phyloP scores from a whole-genome alignment of 2,329 filamentous ascomycete species.

The Pseudogymnoascus destructans region DNA sequence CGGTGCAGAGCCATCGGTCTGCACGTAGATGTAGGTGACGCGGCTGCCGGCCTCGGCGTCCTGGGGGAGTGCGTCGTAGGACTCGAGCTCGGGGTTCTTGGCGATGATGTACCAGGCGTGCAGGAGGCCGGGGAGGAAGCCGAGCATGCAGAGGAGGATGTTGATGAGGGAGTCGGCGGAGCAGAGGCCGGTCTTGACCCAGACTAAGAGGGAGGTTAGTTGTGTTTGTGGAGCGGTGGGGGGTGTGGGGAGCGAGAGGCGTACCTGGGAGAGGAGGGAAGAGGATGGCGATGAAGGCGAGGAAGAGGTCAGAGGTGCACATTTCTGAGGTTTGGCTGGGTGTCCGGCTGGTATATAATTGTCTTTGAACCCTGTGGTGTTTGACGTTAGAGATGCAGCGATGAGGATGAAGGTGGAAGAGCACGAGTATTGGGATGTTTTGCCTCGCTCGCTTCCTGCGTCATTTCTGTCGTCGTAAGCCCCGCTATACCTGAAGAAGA shows the following conservation, averaged over 20 bases:
- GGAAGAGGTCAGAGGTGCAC: constrained; percentile 49
- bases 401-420: background rate
- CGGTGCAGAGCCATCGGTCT: constrained; percentile 21
- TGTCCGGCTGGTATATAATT: background rate
- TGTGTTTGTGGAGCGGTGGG: background rate
- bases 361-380: background rate
- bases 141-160: constrained; percentile 72
- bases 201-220: constrained; percentile 45
- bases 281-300: constrained; percentile 50
- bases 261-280: constrained; percentile 53
- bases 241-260: constrained; percentile 22
- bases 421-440: background rate
- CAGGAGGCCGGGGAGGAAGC: constrained; percentile 72
- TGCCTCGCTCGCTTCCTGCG: constrained; percentile 1
- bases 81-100: constrained; percentile 64
- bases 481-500: background rate
- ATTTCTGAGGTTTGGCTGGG: constrained; percentile 28
- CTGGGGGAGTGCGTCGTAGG: constrained; percentile 50
- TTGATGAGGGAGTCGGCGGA: constrained; percentile 89
- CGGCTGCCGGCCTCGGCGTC: constrained; percentile 39
- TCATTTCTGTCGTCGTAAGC: constrained; percentile 8
- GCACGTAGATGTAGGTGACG: constrained; percentile 69
- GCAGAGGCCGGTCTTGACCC: constrained; percentile 93
- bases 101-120: constrained; percentile 98
- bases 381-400: background rate